Conservation (phyloP, 2,329 filamentous ascomycete genomes). For the Fusarium sp. region DNA sequence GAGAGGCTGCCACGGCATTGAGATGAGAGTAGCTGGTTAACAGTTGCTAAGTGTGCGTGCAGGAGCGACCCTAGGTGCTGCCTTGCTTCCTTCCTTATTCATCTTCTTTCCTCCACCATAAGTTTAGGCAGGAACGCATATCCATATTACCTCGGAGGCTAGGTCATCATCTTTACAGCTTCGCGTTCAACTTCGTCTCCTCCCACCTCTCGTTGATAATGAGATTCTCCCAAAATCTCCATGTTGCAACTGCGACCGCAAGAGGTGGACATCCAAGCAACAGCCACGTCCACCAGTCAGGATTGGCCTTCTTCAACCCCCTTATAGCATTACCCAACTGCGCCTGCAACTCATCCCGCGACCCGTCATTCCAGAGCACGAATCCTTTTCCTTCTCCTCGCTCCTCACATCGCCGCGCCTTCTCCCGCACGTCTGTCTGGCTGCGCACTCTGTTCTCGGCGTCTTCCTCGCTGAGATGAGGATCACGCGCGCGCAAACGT, state of each 20-base stretch:
- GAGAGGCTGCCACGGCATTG: not conserved
- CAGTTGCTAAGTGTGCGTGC: constrained; percentile 78
- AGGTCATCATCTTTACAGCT: constrained; percentile 33
- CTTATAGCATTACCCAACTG: constrained; percentile 77
- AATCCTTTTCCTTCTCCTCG: constrained; percentile 75
- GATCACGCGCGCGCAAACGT: constrained; percentile 79
- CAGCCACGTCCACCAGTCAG: constrained; percentile 86
- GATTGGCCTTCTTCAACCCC: constrained; percentile 73
- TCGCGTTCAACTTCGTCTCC: constrained; percentile 59
- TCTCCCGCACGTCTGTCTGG: constrained; percentile 87
- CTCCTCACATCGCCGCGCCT: constrained; percentile 80
- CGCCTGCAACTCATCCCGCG: constrained; percentile 74
- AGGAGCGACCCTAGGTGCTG: constrained; percentile 1
- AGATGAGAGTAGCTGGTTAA: not conserved
- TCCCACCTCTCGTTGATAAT: constrained; percentile 79
- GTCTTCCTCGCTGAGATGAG: constrained; percentile 85
- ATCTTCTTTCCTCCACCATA: not conserved
- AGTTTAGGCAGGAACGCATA: not conserved
- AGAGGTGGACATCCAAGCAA: constrained; percentile 79
- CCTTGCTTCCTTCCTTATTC: not conserved
- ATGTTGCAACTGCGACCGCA: constrained; percentile 75
- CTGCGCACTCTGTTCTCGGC: constrained; percentile 87
- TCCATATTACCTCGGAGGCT: not conserved
- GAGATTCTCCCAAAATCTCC: constrained; percentile 80
- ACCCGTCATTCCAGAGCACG: constrained; percentile 92